Evolutionary conservation across 495 filamentous ascomycete species (phyloP).

Genomic region (Friedmanniomyces simplex): DNA sequence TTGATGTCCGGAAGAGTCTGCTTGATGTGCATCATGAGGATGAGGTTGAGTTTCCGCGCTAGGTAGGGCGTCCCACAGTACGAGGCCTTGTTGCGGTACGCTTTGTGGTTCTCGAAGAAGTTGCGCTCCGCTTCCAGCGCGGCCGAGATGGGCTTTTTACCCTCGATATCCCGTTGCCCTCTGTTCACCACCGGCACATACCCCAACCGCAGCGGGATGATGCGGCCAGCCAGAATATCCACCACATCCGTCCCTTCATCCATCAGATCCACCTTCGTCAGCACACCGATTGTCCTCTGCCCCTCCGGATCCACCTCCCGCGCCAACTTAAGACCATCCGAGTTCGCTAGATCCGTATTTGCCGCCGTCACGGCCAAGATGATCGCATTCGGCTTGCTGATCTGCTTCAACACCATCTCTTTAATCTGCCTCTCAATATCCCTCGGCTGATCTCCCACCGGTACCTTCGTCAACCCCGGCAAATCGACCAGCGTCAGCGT

Average conservation of each 20-base stretch:
- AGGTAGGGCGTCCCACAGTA: slow-evolving; percentile 98
- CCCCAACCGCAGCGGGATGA: slow-evolving; percentile 89
- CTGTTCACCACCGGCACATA: slow-evolving; percentile 99
- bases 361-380: slow-evolving; percentile 93
- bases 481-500: slow-evolving; percentile 96
- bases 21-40: slow-evolving; percentile 99
- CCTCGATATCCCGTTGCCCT: slow-evolving; percentile 98
- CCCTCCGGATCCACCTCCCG: slow-evolving; percentile 97
- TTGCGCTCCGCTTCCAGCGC: slow-evolving; percentile 91
- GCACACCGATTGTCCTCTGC: slow-evolving; percentile 94
- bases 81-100: slow-evolving; percentile 93
- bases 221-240: slow-evolving; percentile 95
- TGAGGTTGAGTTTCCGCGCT: slow-evolving; percentile 92
- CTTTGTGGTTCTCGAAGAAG: slow-evolving; percentile 98
- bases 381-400: slow-evolving; percentile 95
- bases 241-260: slow-evolving; percentile 98
- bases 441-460: slow-evolving; percentile 94
- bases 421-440: slow-evolving; percentile 97
- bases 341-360: slow-evolving; percentile 97
- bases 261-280: slow-evolving; percentile 99
- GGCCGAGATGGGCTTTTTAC: slow-evolving; percentile 83
- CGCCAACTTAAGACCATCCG: slow-evolving; percentile 92
- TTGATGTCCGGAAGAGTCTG: slow-evolving; percentile 99
- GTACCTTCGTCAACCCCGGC: slow-evolving; percentile 94
- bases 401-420: slow-evolving; percentile 99